phyloP scores from a whole-genome alignment of 2,329 filamentous ascomycete species.

The Cordyceps pruinosa region DNA sequence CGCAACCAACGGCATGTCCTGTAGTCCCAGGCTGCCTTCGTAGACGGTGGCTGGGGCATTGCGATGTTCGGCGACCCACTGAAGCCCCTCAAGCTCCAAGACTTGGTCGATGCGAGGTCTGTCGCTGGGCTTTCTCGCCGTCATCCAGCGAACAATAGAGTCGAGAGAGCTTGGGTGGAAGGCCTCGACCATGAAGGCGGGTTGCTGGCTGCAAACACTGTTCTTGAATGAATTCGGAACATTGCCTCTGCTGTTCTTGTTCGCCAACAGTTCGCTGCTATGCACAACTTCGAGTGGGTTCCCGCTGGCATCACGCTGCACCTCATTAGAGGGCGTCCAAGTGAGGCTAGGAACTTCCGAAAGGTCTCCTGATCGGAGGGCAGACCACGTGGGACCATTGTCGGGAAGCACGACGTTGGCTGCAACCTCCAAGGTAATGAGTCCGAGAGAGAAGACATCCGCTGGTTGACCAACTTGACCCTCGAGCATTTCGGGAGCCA shows the following conservation, averaged over 20 bases:
- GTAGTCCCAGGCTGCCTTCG: conserved; percentile 92
- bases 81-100: conserved; percentile 63
- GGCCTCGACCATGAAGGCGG: conserved; percentile 80
- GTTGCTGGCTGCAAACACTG: conserved; percentile 54
- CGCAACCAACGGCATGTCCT: conserved; percentile 38
- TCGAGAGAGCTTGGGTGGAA: conserved; percentile 71
- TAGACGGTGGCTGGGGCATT: conserved; percentile 89
- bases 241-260: conserved; percentile 28
- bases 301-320: conserved; percentile 66
- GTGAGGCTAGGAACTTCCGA: conserved; percentile 84
- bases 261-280: conserved; percentile 27
- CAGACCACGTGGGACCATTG: conserved; percentile 86
- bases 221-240: conserved; percentile 41
- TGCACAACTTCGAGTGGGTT: conserved; percentile 32
- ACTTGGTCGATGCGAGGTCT: conserved; percentile 72
- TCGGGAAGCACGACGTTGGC: conserved; percentile 91
- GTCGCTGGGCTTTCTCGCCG: conserved; percentile 62
- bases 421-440: conserved; percentile 91
- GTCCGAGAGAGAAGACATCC: conserved; percentile 87
- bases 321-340: conserved; percentile 64
- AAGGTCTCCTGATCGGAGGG: conserved; percentile 81
- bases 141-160: conserved; percentile 80
- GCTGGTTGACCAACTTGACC: conserved; percentile 84
- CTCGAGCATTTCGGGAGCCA: conserved; percentile 84
- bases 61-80: conserved; percentile 71